Evolutionary conservation across 176 grass and related monocot genomes (phyloP), one percentile per base, ranked within the genome.

Genomic region (Hyparrhenia diplandra): DNA sequence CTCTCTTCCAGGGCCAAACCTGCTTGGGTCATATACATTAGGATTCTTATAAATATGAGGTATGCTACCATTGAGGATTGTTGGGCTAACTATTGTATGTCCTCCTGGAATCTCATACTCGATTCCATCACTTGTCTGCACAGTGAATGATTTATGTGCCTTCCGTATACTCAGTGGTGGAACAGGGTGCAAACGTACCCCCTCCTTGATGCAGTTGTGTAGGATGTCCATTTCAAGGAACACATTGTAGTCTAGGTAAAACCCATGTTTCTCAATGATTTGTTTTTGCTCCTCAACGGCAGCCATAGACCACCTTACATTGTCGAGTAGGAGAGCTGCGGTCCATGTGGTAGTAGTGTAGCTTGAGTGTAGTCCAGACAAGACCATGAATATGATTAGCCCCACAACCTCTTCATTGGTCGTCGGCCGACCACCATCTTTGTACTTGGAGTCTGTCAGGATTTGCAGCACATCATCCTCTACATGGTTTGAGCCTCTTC

Each of bases 391-490:
- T 0, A 35, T 16, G 11, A 35, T 66, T 5, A 66, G 6, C 30
- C 30, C 63, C 5, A 35, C 17, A 13, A 35, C 63, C 31, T 66
- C 63, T 35, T 16, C 30, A 20, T 66, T 31, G 0, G 14, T 35
- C 18, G 17, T 66, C 16, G 63, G 16, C 0, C 16, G 63, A 6
- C 82, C 82, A 6, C 82, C 82, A 55, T 85, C 41, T 67, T 21
- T 89, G 42, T 89, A 87, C 25, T 13, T 93, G 21, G 83, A 92
- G 14, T 93, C 31, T 7, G 89, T 67, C 27, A 93, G 73, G 29
- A 43, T 81, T 64, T 89, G 87, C 37, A 92, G 27, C 76, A 86
- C 73, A 78, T 89, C 87, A 28, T 92, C 70, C 18, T 89, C 76
- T 5, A 72, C 45, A 10, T 18, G 57, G n/a, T 47, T 57, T 7